A percentile compares a stretch with the other conserved stretches of the same genome.
phyloP scores from a whole-genome alignment of 2,329 filamentous ascomycete species.

The Claviceps spartinae region DNA sequence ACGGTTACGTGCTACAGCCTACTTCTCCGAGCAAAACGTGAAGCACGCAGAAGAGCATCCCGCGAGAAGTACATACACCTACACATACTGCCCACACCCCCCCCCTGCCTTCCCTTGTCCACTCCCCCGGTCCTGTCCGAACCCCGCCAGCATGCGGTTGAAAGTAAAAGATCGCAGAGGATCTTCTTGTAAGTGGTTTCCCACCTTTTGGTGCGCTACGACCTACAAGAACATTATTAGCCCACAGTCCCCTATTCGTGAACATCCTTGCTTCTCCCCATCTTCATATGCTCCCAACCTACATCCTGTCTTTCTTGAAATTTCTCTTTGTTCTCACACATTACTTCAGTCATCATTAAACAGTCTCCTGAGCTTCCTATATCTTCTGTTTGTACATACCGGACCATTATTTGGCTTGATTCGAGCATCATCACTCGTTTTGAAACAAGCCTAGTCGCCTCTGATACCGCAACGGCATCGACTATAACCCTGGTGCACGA shows the following conservation, averaged over 20 bases:
- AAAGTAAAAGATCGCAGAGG: conserved; percentile 8
- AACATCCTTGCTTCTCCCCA: background rate
- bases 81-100: background rate
- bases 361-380: background rate
- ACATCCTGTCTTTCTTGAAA: background rate
- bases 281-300: background rate
- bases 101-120: conserved; percentile 1
- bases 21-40: background rate
- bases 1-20: background rate
- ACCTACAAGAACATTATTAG: background rate
- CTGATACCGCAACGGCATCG: background rate
- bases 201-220: background rate
- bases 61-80: background rate
- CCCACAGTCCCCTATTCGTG: background rate
- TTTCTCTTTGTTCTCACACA: background rate
- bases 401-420: background rate
- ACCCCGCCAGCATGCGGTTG: conserved; percentile 3
- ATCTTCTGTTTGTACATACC: background rate
- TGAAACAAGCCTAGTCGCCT: background rate
- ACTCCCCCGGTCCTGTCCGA: conserved; percentile 1
- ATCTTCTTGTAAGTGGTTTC: conserved; percentile 3
- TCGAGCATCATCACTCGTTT: background rate
- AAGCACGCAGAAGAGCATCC: background rate
- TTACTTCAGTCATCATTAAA: background rate
- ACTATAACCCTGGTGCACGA: background rate